phyloP scores from a whole-genome alignment of 2,329 filamentous ascomycete genomes.

The Penicillium sp. region DNA sequence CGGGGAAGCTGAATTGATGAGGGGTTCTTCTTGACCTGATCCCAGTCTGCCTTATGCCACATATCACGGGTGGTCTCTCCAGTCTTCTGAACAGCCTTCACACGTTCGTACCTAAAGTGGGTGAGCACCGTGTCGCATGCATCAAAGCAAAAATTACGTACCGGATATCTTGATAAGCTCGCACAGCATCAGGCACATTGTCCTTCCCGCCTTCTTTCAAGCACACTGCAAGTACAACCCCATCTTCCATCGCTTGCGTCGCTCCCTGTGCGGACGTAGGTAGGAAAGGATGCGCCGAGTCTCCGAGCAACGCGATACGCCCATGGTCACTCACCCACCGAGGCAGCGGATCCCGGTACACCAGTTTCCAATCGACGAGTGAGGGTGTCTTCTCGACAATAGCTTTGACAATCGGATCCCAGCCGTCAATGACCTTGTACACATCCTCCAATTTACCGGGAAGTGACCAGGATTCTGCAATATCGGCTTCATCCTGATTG shows the following conservation, averaged over 20 bases:
- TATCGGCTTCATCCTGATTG: slow-evolving; percentile 51
- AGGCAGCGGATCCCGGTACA: slow-evolving; percentile 35
- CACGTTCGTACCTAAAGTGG: slow-evolving; percentile 44
- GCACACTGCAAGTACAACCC: slow-evolving; percentile 37
- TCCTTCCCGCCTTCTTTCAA: slow-evolving; percentile 26
- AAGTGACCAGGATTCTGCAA: slow-evolving; percentile 58
- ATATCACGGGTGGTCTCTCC: slow-evolving; percentile 50
- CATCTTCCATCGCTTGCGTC: slow-evolving; percentile 46
- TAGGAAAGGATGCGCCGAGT: slow-evolving; percentile 42
- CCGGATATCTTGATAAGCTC: slow-evolving; percentile 46
- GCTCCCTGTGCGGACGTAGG: slow-evolving; percentile 48
- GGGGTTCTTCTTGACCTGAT: slow-evolving; percentile 41
- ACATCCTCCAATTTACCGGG: slow-evolving; percentile 56
- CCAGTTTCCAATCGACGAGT: slow-evolving; percentile 34
- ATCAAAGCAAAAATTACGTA: background rate
- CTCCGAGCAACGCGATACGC: slow-evolving; percentile 36
- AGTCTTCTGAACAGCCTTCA: slow-evolving; percentile 50
- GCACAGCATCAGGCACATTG: slow-evolving; percentile 44
- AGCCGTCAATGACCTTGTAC: slow-evolving; percentile 51
- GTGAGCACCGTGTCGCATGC: background rate
- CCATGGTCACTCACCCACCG: slow-evolving; percentile 22
- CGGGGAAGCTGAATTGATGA: slow-evolving; percentile 49
- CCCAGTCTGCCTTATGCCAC: slow-evolving; percentile 56
- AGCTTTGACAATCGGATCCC: slow-evolving; percentile 49
- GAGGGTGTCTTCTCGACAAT: slow-evolving; percentile 41